Evolutionary conservation across 331 rosid genomes (phyloP).

Genomic region (Pyracantha coccinea): DNA sequence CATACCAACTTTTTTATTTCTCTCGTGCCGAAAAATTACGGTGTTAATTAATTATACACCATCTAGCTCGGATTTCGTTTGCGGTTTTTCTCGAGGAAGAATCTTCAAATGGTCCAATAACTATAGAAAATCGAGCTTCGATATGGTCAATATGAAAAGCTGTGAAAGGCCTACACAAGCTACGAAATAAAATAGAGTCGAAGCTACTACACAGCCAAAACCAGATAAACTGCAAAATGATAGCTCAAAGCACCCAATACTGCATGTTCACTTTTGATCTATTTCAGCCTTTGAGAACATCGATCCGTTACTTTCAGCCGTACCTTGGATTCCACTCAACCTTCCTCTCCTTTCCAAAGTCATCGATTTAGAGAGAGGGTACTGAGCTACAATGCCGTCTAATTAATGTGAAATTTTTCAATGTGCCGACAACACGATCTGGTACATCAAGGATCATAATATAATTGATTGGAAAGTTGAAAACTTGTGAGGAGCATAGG

Average conservation of each 20-base stretch:
- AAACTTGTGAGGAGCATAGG: fast-evolving
- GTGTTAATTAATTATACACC: neutral
- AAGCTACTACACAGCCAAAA: neutral
- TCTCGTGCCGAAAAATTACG: no score
- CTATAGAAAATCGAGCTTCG: neutral
- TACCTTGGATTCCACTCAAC: neutral
- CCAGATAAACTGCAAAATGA: neutral
- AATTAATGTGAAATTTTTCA: neutral
- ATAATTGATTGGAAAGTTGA: no score
- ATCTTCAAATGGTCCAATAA: neutral
- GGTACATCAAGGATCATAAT: no score
- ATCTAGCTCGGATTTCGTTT: neutral
- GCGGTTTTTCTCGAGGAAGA: neutral
- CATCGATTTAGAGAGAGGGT: neutral
- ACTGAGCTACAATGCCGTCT: conserved; percentile 1
- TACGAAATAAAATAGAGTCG: neutral
- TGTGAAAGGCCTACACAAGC: neutral
- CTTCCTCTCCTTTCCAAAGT: neutral
- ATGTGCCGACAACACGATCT: fast-evolving
- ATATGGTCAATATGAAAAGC: neutral
- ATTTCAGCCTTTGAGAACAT: neutral
- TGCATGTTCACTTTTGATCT: neutral
- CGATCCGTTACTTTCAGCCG: neutral
- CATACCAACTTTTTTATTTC: no score
- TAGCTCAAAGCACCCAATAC: neutral